Conservation (phyloP, 768 basidiomycete genomes). For the Mycena metata region DNA sequence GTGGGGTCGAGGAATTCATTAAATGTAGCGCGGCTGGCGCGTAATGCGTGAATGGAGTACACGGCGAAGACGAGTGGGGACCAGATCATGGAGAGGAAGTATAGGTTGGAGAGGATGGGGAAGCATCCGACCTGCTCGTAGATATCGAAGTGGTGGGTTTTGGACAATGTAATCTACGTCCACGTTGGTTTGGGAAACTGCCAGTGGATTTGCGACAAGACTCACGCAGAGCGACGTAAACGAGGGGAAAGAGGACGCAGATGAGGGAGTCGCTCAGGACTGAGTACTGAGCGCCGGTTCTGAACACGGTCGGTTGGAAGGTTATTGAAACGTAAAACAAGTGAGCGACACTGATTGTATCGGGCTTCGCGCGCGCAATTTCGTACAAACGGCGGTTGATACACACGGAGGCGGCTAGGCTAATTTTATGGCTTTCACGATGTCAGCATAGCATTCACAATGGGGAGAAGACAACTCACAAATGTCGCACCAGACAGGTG, state of each 20-base stretch:
- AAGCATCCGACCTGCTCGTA: constrained; percentile 64
- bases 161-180: constrained; percentile 56
- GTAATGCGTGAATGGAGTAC: constrained; percentile 61
- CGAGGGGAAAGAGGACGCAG: constrained; percentile 60
- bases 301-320: constrained; percentile 48
- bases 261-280: constrained; percentile 62
- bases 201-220: not conserved
- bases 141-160: too few species aligned
- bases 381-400: constrained; percentile 65
- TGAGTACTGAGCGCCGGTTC: constrained; percentile 57
- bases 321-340: constrained; percentile 55
- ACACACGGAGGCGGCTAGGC: constrained; percentile 63
- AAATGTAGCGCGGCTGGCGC: constrained; percentile 64
- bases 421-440: constrained; percentile 57
- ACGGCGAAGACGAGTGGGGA: constrained; percentile 54
- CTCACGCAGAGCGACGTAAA: constrained; percentile 57
- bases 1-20: constrained; percentile 49
- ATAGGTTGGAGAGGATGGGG: constrained; percentile 56
- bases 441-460: constrained; percentile 31
- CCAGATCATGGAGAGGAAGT: constrained; percentile 52
- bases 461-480: constrained; percentile 51
- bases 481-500: constrained; percentile 77
- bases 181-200: not conserved
- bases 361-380: constrained; percentile 51
- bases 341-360: constrained; percentile 48